phyloP scores from a whole-genome alignment of 73 alveolate genomes.

The Tetrahymena borealis region DNA sequence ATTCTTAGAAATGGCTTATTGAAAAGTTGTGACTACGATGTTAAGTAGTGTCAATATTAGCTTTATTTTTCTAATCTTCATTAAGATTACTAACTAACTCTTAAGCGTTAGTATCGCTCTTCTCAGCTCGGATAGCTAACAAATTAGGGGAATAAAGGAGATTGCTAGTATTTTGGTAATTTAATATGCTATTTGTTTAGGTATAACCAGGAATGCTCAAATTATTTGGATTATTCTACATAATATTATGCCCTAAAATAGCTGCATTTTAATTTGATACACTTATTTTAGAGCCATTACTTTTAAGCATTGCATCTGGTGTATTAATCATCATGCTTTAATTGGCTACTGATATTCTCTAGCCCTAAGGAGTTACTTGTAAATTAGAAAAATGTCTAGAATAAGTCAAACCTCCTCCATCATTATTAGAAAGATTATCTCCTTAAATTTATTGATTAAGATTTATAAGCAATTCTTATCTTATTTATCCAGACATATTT shows the following conservation, averaged over 20 bases:
- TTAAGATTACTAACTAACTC: neutral
- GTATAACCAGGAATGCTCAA: neutral
- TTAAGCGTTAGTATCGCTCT: neutral
- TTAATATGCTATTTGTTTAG: neutral
- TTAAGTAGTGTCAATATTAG: neutral
- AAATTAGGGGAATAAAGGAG: neutral
- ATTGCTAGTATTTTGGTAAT: neutral
- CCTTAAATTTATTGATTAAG: neutral
- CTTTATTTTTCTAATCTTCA: neutral
- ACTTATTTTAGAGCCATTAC: neutral
- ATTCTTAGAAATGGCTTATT: neutral
- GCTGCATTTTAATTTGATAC: neutral
- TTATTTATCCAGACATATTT: neutral
- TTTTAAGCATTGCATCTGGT: neutral
- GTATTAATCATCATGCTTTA: neutral
- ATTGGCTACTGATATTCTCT: neutral
- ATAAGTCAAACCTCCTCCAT: neutral
- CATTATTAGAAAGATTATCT: neutral
- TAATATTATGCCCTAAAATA: neutral
- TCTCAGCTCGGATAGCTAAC: neutral
- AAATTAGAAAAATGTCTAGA: neutral
- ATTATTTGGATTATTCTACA: neutral
- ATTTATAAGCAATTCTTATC: neutral
- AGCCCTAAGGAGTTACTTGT: neutral
- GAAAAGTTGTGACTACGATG: neutral